Evolutionary conservation across 2,329 filamentous ascomycete species (phyloP).

Genomic region (Elsinoe fawcettii): DNA sequence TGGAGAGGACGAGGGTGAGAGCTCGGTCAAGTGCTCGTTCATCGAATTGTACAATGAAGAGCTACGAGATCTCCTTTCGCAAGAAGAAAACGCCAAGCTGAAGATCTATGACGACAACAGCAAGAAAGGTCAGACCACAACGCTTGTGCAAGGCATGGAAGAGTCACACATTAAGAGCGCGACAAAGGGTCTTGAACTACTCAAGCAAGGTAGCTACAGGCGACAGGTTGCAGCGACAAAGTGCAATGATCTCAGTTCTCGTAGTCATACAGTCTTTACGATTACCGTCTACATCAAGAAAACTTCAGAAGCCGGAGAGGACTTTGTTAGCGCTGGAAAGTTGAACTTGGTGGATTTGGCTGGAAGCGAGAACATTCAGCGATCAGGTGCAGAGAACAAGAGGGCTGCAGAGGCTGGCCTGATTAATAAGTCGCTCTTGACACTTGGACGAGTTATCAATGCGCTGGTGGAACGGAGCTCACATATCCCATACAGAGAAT

Average conservation of each 20-base stretch:
- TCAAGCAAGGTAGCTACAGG: constrained; percentile 83
- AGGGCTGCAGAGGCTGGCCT: constrained; percentile 88
- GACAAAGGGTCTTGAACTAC: constrained; percentile 74
- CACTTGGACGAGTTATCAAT: constrained; percentile 93
- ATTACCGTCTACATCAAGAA: constrained; percentile 87
- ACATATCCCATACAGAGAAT: constrained; percentile 91
- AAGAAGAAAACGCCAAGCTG: constrained; percentile 74
- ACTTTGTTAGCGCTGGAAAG: constrained; percentile 85
- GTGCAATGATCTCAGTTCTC: constrained; percentile 94
- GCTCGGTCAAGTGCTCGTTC: constrained; percentile 93
- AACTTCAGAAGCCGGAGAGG: constrained; percentile 72
- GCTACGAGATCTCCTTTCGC: constrained; percentile 75
- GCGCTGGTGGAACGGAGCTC: constrained; percentile 82
- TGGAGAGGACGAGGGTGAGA: constrained; percentile 64
- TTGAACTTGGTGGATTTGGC: constrained; percentile 94
- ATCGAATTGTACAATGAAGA: constrained; percentile 99
- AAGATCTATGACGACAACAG: constrained; percentile 93
- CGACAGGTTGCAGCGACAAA: constrained; percentile 99
- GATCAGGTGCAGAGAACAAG: constrained; percentile 96
- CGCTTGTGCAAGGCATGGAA: constrained; percentile 94
- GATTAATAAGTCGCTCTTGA: constrained; percentile 96
- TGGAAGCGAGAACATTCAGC: constrained; percentile 94
- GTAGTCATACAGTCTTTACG: constrained; percentile 96
- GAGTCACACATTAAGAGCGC: constrained; percentile 87
- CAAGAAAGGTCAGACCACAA: constrained; percentile 75